Conservation (phyloP, 2,329 filamentous ascomycete genomes). For the Periconia sp. region DNA sequence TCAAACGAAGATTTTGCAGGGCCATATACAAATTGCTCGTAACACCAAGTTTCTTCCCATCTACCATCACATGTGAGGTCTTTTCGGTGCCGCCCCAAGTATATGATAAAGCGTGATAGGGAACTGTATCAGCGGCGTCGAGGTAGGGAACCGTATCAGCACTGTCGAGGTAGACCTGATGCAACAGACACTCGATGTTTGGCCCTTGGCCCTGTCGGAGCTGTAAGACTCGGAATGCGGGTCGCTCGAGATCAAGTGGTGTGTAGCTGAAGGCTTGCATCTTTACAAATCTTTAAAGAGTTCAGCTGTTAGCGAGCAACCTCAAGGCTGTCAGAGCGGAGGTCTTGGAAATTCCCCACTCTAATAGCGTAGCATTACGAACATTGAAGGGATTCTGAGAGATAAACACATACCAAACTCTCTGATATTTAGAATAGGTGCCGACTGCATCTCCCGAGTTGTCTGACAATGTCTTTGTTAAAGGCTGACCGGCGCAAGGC, state of each 20-base stretch:
- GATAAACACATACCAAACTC: neutral
- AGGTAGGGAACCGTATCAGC: too few species aligned
- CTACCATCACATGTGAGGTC: slow-evolving; percentile 2
- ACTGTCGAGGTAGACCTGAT: slow-evolving; percentile 2
- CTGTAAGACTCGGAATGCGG: slow-evolving; percentile 13
- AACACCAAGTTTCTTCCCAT: slow-evolving; percentile 4
- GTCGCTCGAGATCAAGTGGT: slow-evolving; percentile 12
- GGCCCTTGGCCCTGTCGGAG: slow-evolving; percentile 5
- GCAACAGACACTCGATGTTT: slow-evolving; percentile 7
- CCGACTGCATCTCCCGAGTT: neutral
- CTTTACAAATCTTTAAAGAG: neutral
- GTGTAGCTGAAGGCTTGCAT: slow-evolving; percentile 11
- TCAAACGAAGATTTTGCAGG: slow-evolving; percentile 7
- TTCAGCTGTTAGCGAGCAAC: neutral
- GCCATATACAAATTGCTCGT: slow-evolving; percentile 13
- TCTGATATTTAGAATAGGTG: neutral
- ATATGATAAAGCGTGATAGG: slow-evolving; percentile 15
- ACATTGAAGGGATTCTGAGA: neutral
- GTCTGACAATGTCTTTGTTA: neutral
- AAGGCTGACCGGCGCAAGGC: neutral
- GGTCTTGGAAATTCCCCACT: too few species aligned
- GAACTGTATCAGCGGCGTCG: too few species aligned
- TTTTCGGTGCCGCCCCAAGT: slow-evolving; percentile 9
- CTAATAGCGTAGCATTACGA: neutral
- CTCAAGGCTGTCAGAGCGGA: too few species aligned